Percentiles rank a stretch among this genome's conserved stretches.
Evolutionary conservation across 2,329 filamentous ascomycete genomes (phyloP).

Genomic region (Colletotrichum sp.): DNA sequence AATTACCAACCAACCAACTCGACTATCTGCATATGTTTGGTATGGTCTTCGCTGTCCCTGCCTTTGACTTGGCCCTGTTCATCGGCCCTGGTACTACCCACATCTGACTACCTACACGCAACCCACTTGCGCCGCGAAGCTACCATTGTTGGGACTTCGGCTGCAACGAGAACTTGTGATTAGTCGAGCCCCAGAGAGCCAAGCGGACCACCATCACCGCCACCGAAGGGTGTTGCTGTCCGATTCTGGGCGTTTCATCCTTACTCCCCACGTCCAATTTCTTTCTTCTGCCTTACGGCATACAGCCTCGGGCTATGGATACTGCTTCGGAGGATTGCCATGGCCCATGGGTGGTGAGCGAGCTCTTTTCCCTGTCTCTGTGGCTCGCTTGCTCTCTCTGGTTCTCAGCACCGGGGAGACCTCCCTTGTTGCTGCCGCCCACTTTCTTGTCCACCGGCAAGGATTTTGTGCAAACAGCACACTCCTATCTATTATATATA

Average conservation of each 20-base stretch:
- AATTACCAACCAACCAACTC: not conserved
- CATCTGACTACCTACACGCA: not conserved
- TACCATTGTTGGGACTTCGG: not conserved
- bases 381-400: not conserved
- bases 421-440: not conserved
- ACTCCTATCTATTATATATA: not conserved
- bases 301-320: not conserved
- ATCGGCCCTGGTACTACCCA: not conserved
- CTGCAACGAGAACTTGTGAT: not conserved
- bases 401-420: not conserved
- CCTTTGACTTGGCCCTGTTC: not conserved
- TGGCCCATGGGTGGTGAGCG: not conserved
- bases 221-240: not conserved
- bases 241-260: constrained; percentile 17
- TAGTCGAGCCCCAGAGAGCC: not conserved
- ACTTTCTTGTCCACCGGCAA: not conserved
- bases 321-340: not conserved
- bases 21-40: not conserved
- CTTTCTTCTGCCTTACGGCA: not conserved
- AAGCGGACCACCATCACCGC: not conserved
- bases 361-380: not conserved
- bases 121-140: not conserved
- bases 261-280: not conserved
- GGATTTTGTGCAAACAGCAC: not conserved
- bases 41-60: not conserved